These are phyloP conservation scores for Glebionis coronaria DNA, from an alignment of 129 eudicot genomes.

Conservation along the genomic window DNA sequence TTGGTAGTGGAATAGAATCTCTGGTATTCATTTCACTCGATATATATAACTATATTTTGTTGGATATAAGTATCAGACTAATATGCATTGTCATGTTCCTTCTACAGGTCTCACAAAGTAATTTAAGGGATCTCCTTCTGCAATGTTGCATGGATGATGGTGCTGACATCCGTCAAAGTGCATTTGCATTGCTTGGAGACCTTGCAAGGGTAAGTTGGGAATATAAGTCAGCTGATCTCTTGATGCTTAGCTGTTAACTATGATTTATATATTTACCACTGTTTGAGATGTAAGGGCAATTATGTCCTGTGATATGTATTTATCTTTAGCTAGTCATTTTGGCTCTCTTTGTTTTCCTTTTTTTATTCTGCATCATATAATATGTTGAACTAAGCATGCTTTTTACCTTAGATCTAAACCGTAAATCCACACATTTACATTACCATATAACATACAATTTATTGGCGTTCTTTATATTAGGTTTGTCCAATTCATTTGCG, in stretches of 20 bases:
- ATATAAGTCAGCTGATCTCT: conserved; percentile 6
- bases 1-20: conserved; percentile 91
- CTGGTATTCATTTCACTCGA: conserved; percentile 49
- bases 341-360: not conserved
- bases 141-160: conserved; percentile 94
- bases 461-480: conserved; percentile 37
- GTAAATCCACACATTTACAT: conserved; percentile 2
- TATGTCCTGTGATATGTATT: not conserved
- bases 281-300: conserved; percentile 1
- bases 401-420: not conserved
- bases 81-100: not conserved
- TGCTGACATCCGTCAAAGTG: conserved; percentile 90
- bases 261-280: not conserved
- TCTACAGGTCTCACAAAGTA: conserved; percentile 81
- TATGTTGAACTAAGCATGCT: conserved; percentile 3
- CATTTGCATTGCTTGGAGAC: conserved; percentile 98
- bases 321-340: not conserved
- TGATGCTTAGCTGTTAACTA: not conserved
- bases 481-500: conserved; percentile 87
- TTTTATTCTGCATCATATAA: not conserved
- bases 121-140: conserved; percentile 83
- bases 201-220: conserved; percentile 86
- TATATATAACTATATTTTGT: not conserved
- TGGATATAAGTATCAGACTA: not conserved
- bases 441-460: conserved; percentile 3